Evolutionary conservation across 345 rosid genomes (phyloP).

Genomic region (Eutrema heterophyllum): DNA sequence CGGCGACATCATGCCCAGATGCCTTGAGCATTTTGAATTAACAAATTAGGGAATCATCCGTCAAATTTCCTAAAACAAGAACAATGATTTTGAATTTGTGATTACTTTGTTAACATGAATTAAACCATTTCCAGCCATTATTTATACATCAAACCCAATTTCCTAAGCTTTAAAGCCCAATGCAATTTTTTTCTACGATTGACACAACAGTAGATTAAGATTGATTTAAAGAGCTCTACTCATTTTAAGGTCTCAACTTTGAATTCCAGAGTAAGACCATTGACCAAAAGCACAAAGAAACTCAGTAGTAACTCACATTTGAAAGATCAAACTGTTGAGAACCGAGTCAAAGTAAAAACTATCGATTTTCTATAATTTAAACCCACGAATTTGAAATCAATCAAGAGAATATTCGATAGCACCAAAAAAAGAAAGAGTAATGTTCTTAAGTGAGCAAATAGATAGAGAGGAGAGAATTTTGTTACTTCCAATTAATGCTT

Average conservation of each 20-base stretch:
- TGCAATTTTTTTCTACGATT: neutral
- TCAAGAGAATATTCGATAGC: neutral
- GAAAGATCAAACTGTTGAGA: neutral
- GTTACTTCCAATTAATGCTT: conserved; percentile 80
- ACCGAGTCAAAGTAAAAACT: neutral
- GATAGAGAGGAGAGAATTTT: neutral
- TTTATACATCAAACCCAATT: neutral
- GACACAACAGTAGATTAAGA: neutral
- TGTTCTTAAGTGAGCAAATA: neutral
- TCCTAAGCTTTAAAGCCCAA: neutral
- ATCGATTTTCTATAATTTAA: neutral
- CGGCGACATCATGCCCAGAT: conserved; percentile 86
- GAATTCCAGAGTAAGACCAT: neutral
- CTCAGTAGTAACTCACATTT: neutral
- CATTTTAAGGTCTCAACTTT: neutral
- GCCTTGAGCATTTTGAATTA: conserved; percentile 92
- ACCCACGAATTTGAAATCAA: neutral
- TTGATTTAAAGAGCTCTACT: neutral
- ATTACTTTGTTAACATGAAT: neutral
- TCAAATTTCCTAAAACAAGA: conserved; percentile 63
- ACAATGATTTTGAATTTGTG: neutral
- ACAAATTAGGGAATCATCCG: conserved; percentile 91
- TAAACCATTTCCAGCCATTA: neutral
- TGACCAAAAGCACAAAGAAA: neutral
- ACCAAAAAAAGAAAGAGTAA: neutral